These are phyloP conservation scores for Penicillium sp. DNA, from an alignment of 2,329 filamentous ascomycete genomes.

Conservation along the genomic window DNA sequence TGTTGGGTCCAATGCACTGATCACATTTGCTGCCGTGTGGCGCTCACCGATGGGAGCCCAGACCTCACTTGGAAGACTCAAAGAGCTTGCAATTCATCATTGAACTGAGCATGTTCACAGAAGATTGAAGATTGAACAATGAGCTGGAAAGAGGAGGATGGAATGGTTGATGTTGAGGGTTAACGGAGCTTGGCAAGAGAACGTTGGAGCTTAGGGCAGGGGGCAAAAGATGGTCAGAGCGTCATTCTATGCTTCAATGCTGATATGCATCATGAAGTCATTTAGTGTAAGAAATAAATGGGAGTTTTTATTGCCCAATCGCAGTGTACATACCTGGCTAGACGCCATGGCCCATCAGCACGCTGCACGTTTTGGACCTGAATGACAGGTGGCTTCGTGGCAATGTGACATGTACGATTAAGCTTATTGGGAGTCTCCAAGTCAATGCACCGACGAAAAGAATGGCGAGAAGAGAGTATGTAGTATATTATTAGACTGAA, in stretches of 20 bases:
- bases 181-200: neutral
- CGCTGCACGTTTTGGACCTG: neutral
- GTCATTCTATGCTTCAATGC: neutral
- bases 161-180: neutral
- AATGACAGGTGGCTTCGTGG: neutral
- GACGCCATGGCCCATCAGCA: no score
- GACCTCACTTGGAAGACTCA: neutral
- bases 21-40: slow-evolving; percentile 3
- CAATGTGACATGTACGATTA: neutral
- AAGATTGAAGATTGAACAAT: neutral
- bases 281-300: neutral
- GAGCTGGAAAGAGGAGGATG: neutral
- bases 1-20: neutral
- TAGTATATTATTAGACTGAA: no score
- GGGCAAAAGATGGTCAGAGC: neutral
- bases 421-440: no score
- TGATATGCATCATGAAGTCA: neutral
- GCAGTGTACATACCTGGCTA: no score
- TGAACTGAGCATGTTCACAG: neutral
- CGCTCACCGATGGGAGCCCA: neutral
- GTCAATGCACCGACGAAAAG: no score
- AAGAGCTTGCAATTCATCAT: neutral
- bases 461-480: no score
- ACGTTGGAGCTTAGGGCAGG: neutral
- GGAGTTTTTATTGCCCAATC: no score